Evolutionary conservation across 2,329 filamentous ascomycete species (phyloP).

Genomic region (Remersonia thermophila): DNA sequence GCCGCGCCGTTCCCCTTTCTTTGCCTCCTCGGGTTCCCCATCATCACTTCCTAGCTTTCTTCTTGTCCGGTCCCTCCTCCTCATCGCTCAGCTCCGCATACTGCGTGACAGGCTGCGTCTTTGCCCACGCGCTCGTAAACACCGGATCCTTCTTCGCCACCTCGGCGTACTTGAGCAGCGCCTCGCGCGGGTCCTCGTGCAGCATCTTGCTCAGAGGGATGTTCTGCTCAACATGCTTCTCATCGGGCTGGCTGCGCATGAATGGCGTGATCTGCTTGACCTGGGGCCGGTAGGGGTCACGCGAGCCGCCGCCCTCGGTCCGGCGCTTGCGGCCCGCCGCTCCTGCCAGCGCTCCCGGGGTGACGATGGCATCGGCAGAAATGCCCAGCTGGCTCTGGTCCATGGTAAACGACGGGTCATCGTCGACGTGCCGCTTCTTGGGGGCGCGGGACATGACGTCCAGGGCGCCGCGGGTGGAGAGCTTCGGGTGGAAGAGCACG

Average conservation of each 20-base stretch:
- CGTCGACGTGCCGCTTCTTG: conserved; percentile 90
- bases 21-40: no score
- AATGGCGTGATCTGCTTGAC: conserved; percentile 80
- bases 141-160: conserved; percentile 85
- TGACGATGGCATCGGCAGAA: conserved; percentile 70
- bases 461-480: conserved; percentile 69
- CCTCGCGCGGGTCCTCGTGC: conserved; percentile 91
- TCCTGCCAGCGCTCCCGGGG: conserved; percentile 41
- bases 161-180: conserved; percentile 86
- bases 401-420: conserved; percentile 77
- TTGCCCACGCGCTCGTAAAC: conserved; percentile 87
- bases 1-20: no score
- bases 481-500: conserved; percentile 79
- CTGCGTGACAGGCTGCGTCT: conserved; percentile 83
- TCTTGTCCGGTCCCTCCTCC: conserved; percentile 55
- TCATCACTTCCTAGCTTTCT: conserved; percentile 40
- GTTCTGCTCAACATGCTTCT: conserved; percentile 74
- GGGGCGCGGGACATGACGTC: conserved; percentile 86
- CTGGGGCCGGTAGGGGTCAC: conserved; percentile 74
- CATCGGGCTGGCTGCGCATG: conserved; percentile 78
- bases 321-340: conserved; percentile 39
- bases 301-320: conserved; percentile 62
- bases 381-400: conserved; percentile 65
- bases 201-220: conserved; percentile 87
- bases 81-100: conserved; percentile 84